Conservation (phyloP, 352 stramenopile species). For the Phytophthora lateralis region DNA sequence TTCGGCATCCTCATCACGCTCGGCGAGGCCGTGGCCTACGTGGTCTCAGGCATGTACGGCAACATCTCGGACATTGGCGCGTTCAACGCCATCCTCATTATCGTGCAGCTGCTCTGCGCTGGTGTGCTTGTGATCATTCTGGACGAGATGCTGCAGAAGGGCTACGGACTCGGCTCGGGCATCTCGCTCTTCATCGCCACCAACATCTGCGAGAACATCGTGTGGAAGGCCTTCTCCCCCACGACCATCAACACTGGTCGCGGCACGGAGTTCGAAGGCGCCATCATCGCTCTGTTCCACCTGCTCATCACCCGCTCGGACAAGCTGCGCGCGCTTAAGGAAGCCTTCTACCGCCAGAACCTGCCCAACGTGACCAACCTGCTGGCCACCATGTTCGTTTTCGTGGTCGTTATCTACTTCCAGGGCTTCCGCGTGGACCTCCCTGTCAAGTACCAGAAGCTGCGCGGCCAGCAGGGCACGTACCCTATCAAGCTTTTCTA, state of each 20-base stretch:
- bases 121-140: constrained; percentile 99
- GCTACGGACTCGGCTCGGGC: constrained; percentile 98
- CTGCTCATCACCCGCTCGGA: constrained; percentile 97
- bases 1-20: constrained; percentile 99
- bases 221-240: constrained; percentile 99
- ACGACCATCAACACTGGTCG: constrained; percentile 99
- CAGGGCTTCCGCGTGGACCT: constrained; percentile 96
- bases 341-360: constrained; percentile 99
- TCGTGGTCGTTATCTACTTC: constrained; percentile 99
- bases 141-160: constrained; percentile 99
- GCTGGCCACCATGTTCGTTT: constrained; percentile 98
- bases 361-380: constrained; percentile 99
- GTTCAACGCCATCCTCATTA: constrained; percentile 99
- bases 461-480: constrained; percentile 98
- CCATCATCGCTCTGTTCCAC: constrained; percentile 99
- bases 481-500: constrained; percentile 99
- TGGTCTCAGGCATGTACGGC: constrained; percentile 99
- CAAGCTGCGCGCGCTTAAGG: constrained; percentile 97
- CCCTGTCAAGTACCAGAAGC: constrained; percentile 98
- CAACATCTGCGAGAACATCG: constrained; percentile 99
- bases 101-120: constrained; percentile 98
- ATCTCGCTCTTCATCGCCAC: constrained; percentile 99
- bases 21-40: constrained; percentile 98
- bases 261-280: constrained; percentile 99
- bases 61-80: constrained; percentile 97